phyloP scores from a whole-genome alignment of 2,329 filamentous ascomycete species.

The Exophiala spinifera region DNA sequence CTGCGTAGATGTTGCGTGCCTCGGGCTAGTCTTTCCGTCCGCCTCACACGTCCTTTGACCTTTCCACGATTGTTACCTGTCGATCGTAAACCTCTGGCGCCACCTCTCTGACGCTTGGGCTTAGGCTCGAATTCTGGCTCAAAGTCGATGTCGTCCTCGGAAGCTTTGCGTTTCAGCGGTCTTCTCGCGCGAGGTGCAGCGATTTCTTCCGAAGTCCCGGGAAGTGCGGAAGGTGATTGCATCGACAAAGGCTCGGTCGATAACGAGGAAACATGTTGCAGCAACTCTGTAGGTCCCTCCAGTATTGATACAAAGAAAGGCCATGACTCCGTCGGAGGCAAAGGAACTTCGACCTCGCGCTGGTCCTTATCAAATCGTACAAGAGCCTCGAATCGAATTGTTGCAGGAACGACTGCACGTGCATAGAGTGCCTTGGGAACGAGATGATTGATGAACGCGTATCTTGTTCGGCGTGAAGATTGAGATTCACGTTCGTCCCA shows the following conservation, averaged over 20 bases:
- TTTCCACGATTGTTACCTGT: neutral
- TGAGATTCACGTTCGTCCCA: constrained; percentile 37
- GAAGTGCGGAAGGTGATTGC: neutral
- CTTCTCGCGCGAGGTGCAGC: neutral
- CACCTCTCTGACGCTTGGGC: constrained; percentile 13
- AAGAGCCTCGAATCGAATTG: constrained; percentile 6
- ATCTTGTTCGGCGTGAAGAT: constrained; percentile 5
- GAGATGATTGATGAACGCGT: constrained; percentile 27
- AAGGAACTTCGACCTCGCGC: constrained; percentile 12
- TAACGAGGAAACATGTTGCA: neutral
- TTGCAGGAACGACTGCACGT: neutral
- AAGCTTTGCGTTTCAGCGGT: constrained; percentile 12
- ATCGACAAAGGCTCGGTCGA: too few relatives aligned
- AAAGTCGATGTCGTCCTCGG: constrained; percentile 4
- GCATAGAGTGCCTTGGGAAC: constrained; percentile 15
- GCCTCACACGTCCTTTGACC: neutral
- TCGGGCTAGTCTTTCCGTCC: neutral
- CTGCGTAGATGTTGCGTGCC: constrained; percentile 15
- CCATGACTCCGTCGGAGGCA: constrained; percentile 18
- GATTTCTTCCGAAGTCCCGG: too few relatives aligned
- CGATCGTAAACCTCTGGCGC: neutral
- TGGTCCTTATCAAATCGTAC: constrained; percentile 16
- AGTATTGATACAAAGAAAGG: constrained; percentile 16
- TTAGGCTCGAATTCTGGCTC: constrained; percentile 3
- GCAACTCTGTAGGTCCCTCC: constrained; percentile 3